phyloP scores from a whole-genome alignment of 2,329 filamentous ascomycete species.

The Diaporthe ampelina region DNA sequence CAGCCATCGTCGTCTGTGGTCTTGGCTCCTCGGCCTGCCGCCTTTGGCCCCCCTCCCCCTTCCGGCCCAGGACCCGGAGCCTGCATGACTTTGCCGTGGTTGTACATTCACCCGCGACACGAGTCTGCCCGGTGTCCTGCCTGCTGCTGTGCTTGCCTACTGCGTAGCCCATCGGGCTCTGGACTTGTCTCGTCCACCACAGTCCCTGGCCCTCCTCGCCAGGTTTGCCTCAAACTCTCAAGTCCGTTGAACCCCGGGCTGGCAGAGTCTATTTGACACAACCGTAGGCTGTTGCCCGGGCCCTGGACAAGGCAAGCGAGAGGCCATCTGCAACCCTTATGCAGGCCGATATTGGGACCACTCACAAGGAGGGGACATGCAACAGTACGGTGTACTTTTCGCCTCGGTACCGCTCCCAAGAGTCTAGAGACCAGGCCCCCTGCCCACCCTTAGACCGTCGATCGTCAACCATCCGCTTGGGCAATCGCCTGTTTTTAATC shows the following conservation, averaged over 20 bases:
- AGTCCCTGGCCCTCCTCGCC: not conserved
- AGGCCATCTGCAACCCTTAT: constrained; percentile 33
- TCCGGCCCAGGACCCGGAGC: constrained; percentile 13
- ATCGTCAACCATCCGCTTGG: constrained; percentile 23
- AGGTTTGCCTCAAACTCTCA: not conserved
- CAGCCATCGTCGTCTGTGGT: constrained; percentile 19
- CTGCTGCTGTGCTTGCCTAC: not conserved
- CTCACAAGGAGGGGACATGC: constrained; percentile 18
- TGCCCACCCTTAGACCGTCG: constrained; percentile 7
- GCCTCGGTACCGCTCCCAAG: constrained; percentile 27
- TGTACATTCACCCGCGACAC: not conserved
- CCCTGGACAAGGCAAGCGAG: constrained; percentile 2
- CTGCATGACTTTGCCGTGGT: constrained; percentile 8
- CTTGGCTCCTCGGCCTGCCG: constrained; percentile 18
- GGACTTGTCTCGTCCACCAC: not conserved
- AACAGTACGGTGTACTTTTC: constrained; percentile 10
- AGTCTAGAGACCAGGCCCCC: constrained; percentile 12
- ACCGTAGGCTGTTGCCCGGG: constrained; percentile 4
- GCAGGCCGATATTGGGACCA: constrained; percentile 31
- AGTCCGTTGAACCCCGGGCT: not conserved
- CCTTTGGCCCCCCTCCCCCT: not conserved
- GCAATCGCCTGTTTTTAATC: constrained; percentile 35
- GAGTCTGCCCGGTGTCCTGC: not conserved
- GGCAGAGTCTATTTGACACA: constrained; percentile 12
- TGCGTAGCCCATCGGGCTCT: not conserved